phyloP scores from a whole-genome alignment of 2,329 filamentous ascomycete genomes.

The Dactylellina haptotyla region DNA sequence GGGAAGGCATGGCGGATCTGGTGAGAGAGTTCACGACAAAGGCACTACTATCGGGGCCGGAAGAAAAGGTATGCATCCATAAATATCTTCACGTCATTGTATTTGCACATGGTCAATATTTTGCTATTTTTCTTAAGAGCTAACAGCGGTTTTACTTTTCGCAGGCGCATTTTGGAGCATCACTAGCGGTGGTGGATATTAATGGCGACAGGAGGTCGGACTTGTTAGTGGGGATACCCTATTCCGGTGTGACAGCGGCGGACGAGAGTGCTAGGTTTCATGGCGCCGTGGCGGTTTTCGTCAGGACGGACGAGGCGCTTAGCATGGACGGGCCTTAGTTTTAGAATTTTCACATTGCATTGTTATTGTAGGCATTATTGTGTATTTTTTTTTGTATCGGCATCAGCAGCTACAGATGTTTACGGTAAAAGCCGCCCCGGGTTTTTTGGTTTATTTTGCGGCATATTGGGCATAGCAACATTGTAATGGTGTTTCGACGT shows the following conservation, averaged over 20 bases:
- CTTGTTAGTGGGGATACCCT: slow-evolving; percentile 56
- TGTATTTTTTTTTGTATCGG: slow-evolving; percentile 5
- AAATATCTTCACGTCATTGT: not conserved
- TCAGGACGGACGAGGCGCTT: slow-evolving; percentile 15
- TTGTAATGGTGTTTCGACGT: no score
- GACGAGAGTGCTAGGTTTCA: slow-evolving; percentile 55
- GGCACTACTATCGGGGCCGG: slow-evolving; percentile 41
- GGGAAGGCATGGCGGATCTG: not conserved
- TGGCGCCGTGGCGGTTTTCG: slow-evolving; percentile 55
- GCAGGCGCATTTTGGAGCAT: slow-evolving; percentile 48
- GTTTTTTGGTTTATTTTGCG: not conserved
- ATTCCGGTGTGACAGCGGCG: slow-evolving; percentile 41
- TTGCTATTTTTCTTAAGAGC: not conserved
- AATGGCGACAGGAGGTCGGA: slow-evolving; percentile 45
- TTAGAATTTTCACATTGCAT: no score
- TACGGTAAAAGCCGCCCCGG: no score
- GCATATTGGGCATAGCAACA: not conserved
- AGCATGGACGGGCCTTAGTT: not conserved
- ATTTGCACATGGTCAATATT: slow-evolving; percentile 17
- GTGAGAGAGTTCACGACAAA: slow-evolving; percentile 27
- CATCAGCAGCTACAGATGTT: no score
- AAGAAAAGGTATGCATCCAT: slow-evolving; percentile 47
- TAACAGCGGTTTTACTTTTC: not conserved
- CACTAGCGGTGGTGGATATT: slow-evolving; percentile 40
- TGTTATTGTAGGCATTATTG: no score